These are phyloP conservation scores for Penicillium pulvis DNA, from an alignment of 495 filamentous ascomycete genomes.

Conservation along the genomic window DNA sequence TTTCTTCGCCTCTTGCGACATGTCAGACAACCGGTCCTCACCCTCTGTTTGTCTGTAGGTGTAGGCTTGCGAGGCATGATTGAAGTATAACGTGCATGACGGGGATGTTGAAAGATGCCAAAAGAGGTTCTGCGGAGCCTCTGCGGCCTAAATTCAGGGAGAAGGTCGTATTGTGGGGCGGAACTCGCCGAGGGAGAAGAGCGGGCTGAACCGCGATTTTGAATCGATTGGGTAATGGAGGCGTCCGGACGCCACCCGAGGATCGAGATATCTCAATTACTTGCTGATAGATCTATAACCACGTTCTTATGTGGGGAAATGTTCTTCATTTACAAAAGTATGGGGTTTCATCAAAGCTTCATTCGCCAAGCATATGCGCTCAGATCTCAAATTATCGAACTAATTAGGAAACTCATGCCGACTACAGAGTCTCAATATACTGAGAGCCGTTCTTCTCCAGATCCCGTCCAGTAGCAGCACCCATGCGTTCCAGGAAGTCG, in stretches of 20 bases:
- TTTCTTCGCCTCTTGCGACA: conserved; percentile 32
- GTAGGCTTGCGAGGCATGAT: conserved; percentile 32
- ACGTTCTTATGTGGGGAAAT: no score
- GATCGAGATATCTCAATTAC: background rate
- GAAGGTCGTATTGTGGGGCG: conserved; percentile 6
- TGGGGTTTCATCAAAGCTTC: background rate
- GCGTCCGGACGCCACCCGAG: conserved; percentile 1
- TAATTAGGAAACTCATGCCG: background rate
- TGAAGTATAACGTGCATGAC: conserved; percentile 17
- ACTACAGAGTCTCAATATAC: conserved; percentile 27
- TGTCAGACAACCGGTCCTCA: conserved; percentile 30
- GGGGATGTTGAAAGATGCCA: conserved; percentile 14
- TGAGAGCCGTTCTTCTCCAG: conserved; percentile 24
- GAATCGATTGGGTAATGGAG: background rate
- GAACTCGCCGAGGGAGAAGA: conserved; percentile 13
- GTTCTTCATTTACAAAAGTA: background rate
- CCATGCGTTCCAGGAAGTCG: conserved; percentile 26
- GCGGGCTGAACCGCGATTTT: conserved; percentile 17
- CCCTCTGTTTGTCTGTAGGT: conserved; percentile 29
- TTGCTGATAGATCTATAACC: no score
- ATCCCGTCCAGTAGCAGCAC: conserved; percentile 15
- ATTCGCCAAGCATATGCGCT: background rate
- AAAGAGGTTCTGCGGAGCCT: conserved; percentile 24
- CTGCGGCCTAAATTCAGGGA: conserved; percentile 12
- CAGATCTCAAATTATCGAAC: background rate